Conservation (phyloP, 805 yeast genomes). For the Torulaspora delbrueckii region DNA sequence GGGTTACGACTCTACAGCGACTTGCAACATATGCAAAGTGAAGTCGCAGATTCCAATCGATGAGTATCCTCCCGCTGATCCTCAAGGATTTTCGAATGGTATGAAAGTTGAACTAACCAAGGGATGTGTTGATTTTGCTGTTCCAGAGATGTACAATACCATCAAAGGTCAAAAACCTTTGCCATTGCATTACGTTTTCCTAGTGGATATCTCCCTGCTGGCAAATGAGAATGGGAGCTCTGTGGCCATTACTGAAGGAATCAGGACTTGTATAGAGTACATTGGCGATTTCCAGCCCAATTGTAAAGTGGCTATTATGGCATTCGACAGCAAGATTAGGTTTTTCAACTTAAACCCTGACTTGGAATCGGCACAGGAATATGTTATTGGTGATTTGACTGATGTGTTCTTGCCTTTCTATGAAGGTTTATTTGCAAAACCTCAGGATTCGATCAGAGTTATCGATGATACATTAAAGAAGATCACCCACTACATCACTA, state of each 20-base stretch:
- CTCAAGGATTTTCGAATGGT: constrained; percentile 55
- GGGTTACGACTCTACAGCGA: constrained; percentile 54
- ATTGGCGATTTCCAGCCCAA: constrained; percentile 36
- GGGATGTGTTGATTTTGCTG: constrained; percentile 83
- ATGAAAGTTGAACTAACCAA: constrained; percentile 65
- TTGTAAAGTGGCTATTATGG: constrained; percentile 61
- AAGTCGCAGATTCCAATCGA: constrained; percentile 64
- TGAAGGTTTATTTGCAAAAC: constrained; percentile 75
- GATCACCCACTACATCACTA: constrained; percentile 36
- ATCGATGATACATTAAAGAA: constrained; percentile 65
- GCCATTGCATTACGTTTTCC: constrained; percentile 64
- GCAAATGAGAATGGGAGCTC: constrained; percentile 53
- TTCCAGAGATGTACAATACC: constrained; percentile 66
- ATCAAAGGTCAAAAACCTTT: constrained; percentile 38
- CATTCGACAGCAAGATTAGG: constrained; percentile 67
- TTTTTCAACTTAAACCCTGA: constrained; percentile 63
- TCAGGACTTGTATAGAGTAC: constrained; percentile 48
- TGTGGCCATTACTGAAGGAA: constrained; percentile 59
- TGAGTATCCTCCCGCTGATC: constrained; percentile 54
- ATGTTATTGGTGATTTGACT: constrained; percentile 60
- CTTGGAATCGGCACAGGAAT: constrained; percentile 52
- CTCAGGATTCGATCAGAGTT: constrained; percentile 55
- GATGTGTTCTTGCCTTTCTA: constrained; percentile 66
- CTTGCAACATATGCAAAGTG: constrained; percentile 84
- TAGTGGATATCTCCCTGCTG: constrained; percentile 64